phyloP scores from a whole-genome alignment of 1,284 basidiomycete species.

The Fomitopsis pinicola region DNA sequence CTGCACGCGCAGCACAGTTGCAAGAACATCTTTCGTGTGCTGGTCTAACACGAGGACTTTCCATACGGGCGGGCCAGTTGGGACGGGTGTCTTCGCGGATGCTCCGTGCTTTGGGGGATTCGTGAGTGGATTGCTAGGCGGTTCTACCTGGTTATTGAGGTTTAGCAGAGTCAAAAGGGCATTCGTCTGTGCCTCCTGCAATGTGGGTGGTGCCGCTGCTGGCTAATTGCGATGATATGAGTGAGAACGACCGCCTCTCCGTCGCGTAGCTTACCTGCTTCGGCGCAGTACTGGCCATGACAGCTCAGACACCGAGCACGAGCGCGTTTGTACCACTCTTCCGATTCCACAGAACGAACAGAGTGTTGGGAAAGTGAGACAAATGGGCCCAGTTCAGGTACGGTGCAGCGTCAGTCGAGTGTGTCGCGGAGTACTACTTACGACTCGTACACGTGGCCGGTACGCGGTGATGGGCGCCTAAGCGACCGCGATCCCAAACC shows the following conservation, averaged over 20 bases:
- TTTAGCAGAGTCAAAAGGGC: slow-evolving; percentile 57
- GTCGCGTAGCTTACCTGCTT: slow-evolving; percentile 44
- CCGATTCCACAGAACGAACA: not conserved
- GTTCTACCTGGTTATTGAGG: slow-evolving; percentile 32
- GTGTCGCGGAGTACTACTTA: not conserved
- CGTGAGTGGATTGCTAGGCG: slow-evolving; percentile 22
- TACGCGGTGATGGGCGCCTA: not conserved
- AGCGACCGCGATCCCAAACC: not conserved
- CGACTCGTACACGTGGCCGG: not conserved
- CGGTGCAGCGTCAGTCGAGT: not conserved
- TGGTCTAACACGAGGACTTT: slow-evolving; percentile 96
- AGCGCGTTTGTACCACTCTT: not conserved
- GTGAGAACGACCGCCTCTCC: slow-evolving; percentile 1
- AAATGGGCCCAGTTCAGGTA: not conserved
- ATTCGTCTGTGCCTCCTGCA: slow-evolving; percentile 78
- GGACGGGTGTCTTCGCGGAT: slow-evolving; percentile 40
- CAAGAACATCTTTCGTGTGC: slow-evolving; percentile 93
- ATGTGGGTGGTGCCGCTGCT: slow-evolving; percentile 37
- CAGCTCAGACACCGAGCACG: not conserved
- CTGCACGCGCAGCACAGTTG: slow-evolving; percentile 92
- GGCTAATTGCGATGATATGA: slow-evolving; percentile 14
- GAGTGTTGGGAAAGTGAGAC: not conserved
- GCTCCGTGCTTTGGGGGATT: slow-evolving; percentile 34
- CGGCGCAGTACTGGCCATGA: slow-evolving; percentile 51
- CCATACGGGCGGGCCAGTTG: slow-evolving; percentile 85